A percentile compares a stretch with the other conserved stretches of the same genome.
phyloP scores from a whole-genome alignment of 108 stramenopile species.

The Nitzschia inconspicua region DNA sequence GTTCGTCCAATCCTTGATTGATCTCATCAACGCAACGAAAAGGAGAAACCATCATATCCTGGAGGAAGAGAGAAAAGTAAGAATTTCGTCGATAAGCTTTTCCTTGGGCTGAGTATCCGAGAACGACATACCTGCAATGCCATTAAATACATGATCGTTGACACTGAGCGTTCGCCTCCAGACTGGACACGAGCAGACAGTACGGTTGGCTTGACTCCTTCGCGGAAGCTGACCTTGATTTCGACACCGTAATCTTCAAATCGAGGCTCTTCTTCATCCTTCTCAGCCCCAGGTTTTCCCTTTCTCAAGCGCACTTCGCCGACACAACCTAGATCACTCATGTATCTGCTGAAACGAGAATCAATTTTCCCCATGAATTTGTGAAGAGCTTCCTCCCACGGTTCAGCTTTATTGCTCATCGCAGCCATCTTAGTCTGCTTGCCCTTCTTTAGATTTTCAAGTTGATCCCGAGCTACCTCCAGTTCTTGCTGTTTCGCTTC shows the following conservation, averaged over 20 bases:
- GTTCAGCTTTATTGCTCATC: conserved; percentile 38
- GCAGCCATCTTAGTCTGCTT: conserved; percentile 39
- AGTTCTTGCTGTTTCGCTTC: conserved; percentile 59
- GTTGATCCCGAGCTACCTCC: conserved; percentile 40
- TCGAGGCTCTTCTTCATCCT: conserved; percentile 12
- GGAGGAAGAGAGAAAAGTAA: no score
- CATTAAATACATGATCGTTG: conserved; percentile 97
- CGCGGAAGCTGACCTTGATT: conserved; percentile 89
- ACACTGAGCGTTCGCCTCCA: conserved; percentile 94
- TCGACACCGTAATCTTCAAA: conserved; percentile 86
- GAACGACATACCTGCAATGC: no score
- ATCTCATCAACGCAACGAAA: conserved; percentile 99
- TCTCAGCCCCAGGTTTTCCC: conserved; percentile 43
- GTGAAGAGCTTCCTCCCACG: conserved; percentile 55
- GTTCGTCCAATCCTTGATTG: conserved; percentile 97
- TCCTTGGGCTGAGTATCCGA: no score
- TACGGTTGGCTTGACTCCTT: conserved; percentile 54
- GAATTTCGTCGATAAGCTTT: no score
- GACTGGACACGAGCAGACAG: conserved; percentile 88
- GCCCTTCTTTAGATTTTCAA: conserved; percentile 41
- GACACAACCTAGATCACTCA: conserved; percentile 82
- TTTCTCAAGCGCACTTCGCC: conserved; percentile 55
- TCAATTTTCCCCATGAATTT: conserved; percentile 52
- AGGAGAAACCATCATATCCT: conserved; percentile 87
- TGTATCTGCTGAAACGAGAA: conserved; percentile 63